These are phyloP conservation scores for Melaleuca alternifolia DNA, from an alignment of 345 rosid species.

Conservation along the genomic window DNA sequence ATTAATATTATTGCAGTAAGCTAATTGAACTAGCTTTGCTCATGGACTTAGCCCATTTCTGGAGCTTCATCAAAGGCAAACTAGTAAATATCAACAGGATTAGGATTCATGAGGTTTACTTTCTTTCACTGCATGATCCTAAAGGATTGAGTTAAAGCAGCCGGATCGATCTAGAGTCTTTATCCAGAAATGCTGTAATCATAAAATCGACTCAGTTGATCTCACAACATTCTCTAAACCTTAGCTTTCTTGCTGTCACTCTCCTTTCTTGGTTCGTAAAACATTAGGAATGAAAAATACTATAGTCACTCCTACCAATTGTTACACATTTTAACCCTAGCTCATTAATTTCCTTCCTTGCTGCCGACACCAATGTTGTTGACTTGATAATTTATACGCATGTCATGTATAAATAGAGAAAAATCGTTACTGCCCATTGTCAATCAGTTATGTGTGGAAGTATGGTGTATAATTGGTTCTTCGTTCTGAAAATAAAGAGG, in stretches of 20 bases:
- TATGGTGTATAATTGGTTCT: not conserved
- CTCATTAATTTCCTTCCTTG: not conserved
- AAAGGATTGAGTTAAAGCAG: not conserved
- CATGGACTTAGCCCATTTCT: not conserved
- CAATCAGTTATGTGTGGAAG: not conserved
- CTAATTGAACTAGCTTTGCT: not conserved
- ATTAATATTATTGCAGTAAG: not conserved
- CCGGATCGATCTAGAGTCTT: not conserved
- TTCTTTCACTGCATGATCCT: not conserved
- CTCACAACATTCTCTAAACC: not conserved
- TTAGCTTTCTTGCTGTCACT: not conserved
- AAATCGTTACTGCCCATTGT: not conserved
- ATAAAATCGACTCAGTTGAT: not conserved
- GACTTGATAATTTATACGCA: not conserved
- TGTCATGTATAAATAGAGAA: not conserved
- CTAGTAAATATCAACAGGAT: not conserved
- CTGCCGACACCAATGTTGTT: not conserved
- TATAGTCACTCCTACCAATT: not conserved
- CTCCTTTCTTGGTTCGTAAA: not conserved
- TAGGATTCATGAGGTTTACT: not conserved
- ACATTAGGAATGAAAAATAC: not conserved
- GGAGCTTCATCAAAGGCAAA: not conserved
- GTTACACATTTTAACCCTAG: not conserved
- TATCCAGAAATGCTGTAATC: not conserved
- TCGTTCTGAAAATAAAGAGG: not conserved